Evolutionary conservation across 768 basidiomycete species (phyloP).

Genomic region (Tricholoma sp.): DNA sequence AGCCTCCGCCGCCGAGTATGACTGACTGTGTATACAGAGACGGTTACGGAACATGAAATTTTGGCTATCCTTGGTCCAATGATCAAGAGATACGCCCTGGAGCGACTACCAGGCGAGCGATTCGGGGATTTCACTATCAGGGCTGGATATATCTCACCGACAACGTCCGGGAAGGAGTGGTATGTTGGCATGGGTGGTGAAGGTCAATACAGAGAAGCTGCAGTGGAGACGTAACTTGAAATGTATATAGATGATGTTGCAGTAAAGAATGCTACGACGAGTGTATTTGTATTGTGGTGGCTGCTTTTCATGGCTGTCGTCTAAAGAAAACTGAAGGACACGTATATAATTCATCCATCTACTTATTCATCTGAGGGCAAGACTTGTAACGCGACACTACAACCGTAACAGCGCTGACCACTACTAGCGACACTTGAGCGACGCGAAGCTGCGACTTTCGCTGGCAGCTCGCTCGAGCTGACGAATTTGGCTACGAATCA

Average conservation of each 20-base stretch:
- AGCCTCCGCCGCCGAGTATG: background rate
- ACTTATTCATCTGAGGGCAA: too few relatives aligned
- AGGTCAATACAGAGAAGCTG: slow-evolving; percentile 43
- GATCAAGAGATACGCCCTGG: slow-evolving; percentile 91
- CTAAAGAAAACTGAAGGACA: too few relatives aligned
- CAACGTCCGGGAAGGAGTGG: slow-evolving; percentile 80
- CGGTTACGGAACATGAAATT: slow-evolving; percentile 88
- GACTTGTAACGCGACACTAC: too few relatives aligned
- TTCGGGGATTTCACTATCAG: slow-evolving; percentile 97
- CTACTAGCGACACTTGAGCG: too few relatives aligned
- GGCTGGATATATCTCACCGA: slow-evolving; percentile 84
- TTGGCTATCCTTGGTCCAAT: slow-evolving; percentile 84
- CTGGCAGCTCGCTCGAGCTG: too few relatives aligned
- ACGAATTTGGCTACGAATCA: too few relatives aligned
- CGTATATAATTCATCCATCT: too few relatives aligned
- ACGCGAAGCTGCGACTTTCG: too few relatives aligned
- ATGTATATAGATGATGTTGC: background rate
- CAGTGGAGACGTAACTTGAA: slow-evolving; percentile 3
- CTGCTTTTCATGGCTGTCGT: too few relatives aligned
- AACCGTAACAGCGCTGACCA: too few relatives aligned
- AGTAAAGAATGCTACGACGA: too few relatives aligned
- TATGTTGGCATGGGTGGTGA: slow-evolving; percentile 84
- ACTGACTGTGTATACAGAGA: slow-evolving; percentile 40
- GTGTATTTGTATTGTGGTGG: too few relatives aligned
- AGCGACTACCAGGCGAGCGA: slow-evolving; percentile 80